phyloP scores from a whole-genome alignment of 2,329 filamentous ascomycete genomes.

The Emergomyces orientalis region DNA sequence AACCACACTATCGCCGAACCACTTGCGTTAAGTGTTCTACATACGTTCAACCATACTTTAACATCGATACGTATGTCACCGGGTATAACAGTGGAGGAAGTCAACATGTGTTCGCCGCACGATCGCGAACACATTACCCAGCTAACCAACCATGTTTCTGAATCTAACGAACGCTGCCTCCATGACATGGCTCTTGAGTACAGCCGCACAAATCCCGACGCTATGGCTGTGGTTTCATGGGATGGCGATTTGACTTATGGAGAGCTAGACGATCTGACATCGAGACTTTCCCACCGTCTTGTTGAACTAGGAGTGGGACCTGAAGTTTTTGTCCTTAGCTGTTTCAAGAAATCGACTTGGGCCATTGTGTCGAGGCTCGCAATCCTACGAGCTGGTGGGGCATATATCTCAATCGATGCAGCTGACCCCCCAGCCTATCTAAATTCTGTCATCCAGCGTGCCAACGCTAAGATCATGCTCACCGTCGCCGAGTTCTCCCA shows the following conservation, averaged over 20 bases:
- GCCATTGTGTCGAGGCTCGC: slow-evolving; percentile 6
- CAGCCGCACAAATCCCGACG: slow-evolving; percentile 1
- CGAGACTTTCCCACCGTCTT: slow-evolving; percentile 3
- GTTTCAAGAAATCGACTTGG: slow-evolving; percentile 14
- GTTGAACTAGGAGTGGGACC: slow-evolving; percentile 5
- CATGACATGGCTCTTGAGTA: slow-evolving; percentile 5
- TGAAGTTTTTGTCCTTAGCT: slow-evolving; percentile 6
- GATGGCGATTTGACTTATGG: slow-evolving; percentile 7
- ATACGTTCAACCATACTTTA: slow-evolving; percentile 1
- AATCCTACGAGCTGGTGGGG: slow-evolving; percentile 4
- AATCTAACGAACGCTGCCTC: not conserved
- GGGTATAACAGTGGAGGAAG: slow-evolving; percentile 1
- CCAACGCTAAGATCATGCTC: slow-evolving; percentile 1
- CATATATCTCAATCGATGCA: slow-evolving; percentile 5
- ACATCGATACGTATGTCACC: slow-evolving; percentile 2
- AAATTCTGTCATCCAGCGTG: slow-evolving; percentile 1
- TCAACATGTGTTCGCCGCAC: slow-evolving; percentile 4
- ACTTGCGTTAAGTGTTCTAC: slow-evolving; percentile 4
- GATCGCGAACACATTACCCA: slow-evolving; percentile 4
- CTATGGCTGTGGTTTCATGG: slow-evolving; percentile 7
- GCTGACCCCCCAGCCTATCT: slow-evolving; percentile 6
- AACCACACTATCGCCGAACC: not conserved
- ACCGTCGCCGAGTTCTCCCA: not conserved
- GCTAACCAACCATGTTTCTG: not conserved
- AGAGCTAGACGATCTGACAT: slow-evolving; percentile 5